These are phyloP conservation scores for Boletus speciosus DNA, from an alignment of 768 basidiomycete genomes.

Conservation along the genomic window DNA sequence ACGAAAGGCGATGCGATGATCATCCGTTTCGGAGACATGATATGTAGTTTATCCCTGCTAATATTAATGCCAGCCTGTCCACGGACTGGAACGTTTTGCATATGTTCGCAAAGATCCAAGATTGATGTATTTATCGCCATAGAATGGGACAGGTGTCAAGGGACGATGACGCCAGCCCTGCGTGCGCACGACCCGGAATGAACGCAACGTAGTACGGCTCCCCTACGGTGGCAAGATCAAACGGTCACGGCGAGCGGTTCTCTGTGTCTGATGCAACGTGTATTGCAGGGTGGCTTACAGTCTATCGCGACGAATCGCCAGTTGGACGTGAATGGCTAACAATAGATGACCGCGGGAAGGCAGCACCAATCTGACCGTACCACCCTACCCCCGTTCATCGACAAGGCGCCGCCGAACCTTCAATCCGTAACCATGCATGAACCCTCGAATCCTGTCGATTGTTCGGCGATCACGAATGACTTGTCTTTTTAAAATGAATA, in stretches of 20 bases:
- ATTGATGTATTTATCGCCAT: neutral
- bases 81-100: neutral
- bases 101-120: neutral
- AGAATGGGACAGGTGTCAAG: neutral
- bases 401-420: constrained; percentile 2
- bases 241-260: constrained; percentile 1
- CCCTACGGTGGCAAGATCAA: constrained; percentile 9
- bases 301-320: constrained; percentile 2
- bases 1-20: constrained; percentile 1
- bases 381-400: neutral
- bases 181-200: neutral
- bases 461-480: constrained; percentile 15
- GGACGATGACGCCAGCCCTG: neutral
- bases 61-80: neutral
- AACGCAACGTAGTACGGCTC: neutral
- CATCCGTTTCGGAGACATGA: neutral
- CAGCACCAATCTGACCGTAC: neutral
- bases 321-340: constrained; percentile 8
- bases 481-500: neutral
- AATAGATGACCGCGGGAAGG: constrained; percentile 3
- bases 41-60: neutral
- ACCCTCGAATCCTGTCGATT: constrained; percentile 1
- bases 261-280: constrained; percentile 16
- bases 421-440: constrained; percentile 1
- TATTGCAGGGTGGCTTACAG: neutral